Evolutionary conservation across 495 filamentous ascomycete genomes (phyloP).

Genomic region (Patellaria atrata): DNA sequence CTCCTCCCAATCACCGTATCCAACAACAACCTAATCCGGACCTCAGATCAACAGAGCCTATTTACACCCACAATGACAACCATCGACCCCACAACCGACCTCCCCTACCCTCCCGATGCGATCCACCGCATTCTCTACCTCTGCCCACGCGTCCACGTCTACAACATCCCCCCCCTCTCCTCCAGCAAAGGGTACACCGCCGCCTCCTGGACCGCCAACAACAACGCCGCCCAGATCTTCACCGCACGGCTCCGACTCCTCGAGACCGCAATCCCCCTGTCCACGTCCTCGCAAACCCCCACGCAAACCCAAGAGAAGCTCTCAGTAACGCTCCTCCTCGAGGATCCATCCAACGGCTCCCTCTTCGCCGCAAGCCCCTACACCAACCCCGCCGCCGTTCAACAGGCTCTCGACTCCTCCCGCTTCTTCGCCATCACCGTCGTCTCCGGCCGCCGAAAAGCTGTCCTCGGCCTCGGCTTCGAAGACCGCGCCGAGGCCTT

Average conservation of each 20-base stretch:
- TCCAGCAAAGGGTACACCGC: conserved; percentile 62
- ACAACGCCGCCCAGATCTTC: conserved; percentile 58
- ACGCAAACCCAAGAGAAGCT: conserved; percentile 33
- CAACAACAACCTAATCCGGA: neutral
- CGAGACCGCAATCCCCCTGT: conserved; percentile 47
- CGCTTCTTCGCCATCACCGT: conserved; percentile 75
- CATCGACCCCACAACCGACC: conserved; percentile 47
- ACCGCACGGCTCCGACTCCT: conserved; percentile 65
- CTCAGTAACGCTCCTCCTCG: conserved; percentile 57
- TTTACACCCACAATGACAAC: conserved; percentile 19
- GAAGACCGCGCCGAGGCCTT: conserved; percentile 73
- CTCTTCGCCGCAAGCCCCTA: conserved; percentile 75
- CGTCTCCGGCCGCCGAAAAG: conserved; percentile 50
- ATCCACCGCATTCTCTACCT: conserved; percentile 71
- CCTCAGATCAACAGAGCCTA: neutral
- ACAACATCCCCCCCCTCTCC: conserved; percentile 58
- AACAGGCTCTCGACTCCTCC: conserved; percentile 56
- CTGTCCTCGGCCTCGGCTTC: conserved; percentile 68
- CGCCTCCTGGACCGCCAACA: conserved; percentile 54
- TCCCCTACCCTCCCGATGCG: conserved; percentile 43
- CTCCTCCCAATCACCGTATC: no score
- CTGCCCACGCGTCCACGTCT: conserved; percentile 56
- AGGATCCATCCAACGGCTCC: conserved; percentile 51
- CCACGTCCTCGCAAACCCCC: conserved; percentile 12
- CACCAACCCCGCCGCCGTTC: conserved; percentile 40